Conservation (phyloP, 1,284 basidiomycete species). For the Ustilago xerochloae region DNA sequence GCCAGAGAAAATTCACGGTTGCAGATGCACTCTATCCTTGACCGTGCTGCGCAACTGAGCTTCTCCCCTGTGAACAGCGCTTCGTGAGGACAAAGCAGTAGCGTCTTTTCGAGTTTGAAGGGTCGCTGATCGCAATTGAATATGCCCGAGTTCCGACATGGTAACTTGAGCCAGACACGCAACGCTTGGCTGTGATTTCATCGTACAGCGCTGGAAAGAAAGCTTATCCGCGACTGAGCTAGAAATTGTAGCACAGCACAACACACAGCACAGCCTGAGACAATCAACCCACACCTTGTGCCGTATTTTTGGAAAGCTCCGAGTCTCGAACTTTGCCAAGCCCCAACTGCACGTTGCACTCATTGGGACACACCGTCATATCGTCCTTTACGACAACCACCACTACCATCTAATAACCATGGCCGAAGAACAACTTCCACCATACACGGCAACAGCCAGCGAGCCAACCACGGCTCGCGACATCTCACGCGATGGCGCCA, state of each 20-base stretch:
- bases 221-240: slow-evolving; percentile 3
- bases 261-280: slow-evolving; percentile 10
- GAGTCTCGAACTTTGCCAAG: slow-evolving; percentile 10
- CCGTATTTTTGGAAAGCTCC: background rate
- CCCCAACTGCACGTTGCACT: too few species aligned
- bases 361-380: background rate
- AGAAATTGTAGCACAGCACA: background rate
- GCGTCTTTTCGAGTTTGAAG: slow-evolving; percentile 37
- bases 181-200: slow-evolving; percentile 28
- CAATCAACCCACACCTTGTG: background rate
- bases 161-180: background rate
- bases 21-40: slow-evolving; percentile 1
- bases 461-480: slow-evolving; percentile 48
- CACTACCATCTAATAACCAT: slow-evolving; percentile 16
- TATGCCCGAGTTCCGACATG: slow-evolving; percentile 16
- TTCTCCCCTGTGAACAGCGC: too few species aligned
- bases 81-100: too few species aligned
- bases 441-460: slow-evolving; percentile 9
- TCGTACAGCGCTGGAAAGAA: slow-evolving; percentile 11
- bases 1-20: background rate
- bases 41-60: too few species aligned
- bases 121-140: background rate
- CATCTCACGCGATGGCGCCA: slow-evolving; percentile 64
- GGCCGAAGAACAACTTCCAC: slow-evolving; percentile 38
- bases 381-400: background rate